A percentile compares a stretch with the other conserved stretches of the same genome.
These are phyloP conservation scores for Penicillium palitans DNA, from an alignment of 2,329 filamentous ascomycete species.

Conservation along the genomic window DNA sequence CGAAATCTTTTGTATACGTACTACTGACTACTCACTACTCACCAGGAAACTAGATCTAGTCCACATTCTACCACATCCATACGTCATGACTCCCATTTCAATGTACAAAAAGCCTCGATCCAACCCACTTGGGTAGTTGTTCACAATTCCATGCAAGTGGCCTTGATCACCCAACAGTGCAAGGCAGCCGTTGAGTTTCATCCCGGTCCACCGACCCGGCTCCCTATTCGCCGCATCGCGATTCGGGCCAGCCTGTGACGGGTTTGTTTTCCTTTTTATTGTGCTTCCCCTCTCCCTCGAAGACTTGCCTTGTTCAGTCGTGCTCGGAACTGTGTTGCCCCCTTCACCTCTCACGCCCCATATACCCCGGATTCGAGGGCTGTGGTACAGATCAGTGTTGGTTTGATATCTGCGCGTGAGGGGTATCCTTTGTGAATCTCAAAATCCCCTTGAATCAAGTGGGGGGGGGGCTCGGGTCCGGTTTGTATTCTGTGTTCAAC, in stretches of 20 bases:
- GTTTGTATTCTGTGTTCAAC: slow-evolving; percentile 4
- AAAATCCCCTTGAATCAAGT: neutral
- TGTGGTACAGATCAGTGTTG: slow-evolving; percentile 7
- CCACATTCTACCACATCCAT: neutral
- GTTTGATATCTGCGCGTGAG: neutral
- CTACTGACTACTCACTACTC: neutral
- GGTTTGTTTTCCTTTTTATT: slow-evolving; percentile 10
- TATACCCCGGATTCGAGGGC: slow-evolving; percentile 14
- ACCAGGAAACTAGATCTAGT: neutral
- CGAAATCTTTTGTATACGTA: neutral
- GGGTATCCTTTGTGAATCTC: neutral
- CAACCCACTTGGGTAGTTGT: slow-evolving; percentile 19
- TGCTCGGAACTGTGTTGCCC: slow-evolving; percentile 8
- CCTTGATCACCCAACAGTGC: slow-evolving; percentile 8
- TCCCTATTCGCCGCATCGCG: slow-evolving; percentile 22
- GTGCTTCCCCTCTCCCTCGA: slow-evolving; percentile 8
- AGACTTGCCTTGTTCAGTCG: slow-evolving; percentile 12
- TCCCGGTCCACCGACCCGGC: slow-evolving; percentile 15
- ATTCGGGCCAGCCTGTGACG: slow-evolving; percentile 19
- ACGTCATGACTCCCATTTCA: neutral
- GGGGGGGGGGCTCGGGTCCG: neutral
- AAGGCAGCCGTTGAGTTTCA: slow-evolving; percentile 26
- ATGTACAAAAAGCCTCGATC: slow-evolving; percentile 14
- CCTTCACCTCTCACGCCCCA: neutral
- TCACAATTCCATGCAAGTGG: slow-evolving; percentile 12